Evolutionary conservation across 2,329 filamentous ascomycete genomes (phyloP).

Genomic region (Venturia effusa): DNA sequence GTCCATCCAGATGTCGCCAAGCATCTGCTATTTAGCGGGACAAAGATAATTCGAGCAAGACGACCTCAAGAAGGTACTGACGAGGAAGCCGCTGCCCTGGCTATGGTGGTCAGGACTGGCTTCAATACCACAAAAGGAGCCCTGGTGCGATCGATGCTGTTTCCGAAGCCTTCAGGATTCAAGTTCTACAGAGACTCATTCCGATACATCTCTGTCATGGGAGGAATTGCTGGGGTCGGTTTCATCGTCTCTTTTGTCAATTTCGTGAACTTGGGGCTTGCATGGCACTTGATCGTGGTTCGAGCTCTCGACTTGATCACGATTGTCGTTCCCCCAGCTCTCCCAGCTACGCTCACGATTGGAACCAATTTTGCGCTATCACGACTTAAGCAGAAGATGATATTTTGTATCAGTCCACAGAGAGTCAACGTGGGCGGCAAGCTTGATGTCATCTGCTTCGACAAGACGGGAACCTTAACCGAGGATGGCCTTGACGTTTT

Average conservation of each 20-base stretch:
- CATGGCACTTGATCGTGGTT: constrained; percentile 84
- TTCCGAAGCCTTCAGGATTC: constrained; percentile 95
- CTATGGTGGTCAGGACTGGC: constrained; percentile 84
- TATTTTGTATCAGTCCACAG: constrained; percentile 97
- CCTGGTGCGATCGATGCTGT: constrained; percentile 92
- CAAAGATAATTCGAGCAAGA: constrained; percentile 84
- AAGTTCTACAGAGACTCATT: constrained; percentile 98
- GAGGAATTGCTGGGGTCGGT: constrained; percentile 67
- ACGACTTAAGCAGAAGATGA: constrained; percentile 75
- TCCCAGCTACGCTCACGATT: constrained; percentile 91
- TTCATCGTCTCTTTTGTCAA: constrained; percentile 90
- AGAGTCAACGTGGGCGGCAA: constrained; percentile 95
- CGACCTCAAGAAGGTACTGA: constrained; percentile 52
- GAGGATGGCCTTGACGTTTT: constrained; percentile 93
- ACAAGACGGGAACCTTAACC: constrained; percentile 96
- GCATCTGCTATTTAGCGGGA: constrained; percentile 89
- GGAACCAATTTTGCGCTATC: constrained; percentile 90
- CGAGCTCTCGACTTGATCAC: constrained; percentile 91
- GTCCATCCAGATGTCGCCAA: constrained; percentile 74
- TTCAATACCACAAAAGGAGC: constrained; percentile 98
- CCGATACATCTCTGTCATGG: constrained; percentile 97
- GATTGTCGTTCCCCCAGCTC: constrained; percentile 88
- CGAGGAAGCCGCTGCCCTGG: constrained; percentile 82
- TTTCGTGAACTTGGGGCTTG: constrained; percentile 72
- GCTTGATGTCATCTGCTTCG: constrained; percentile 91